Base-by-base conservation (phyloP, 2,329 filamentous ascomycete genomes). In the Trichoderma sp. region DNA sequence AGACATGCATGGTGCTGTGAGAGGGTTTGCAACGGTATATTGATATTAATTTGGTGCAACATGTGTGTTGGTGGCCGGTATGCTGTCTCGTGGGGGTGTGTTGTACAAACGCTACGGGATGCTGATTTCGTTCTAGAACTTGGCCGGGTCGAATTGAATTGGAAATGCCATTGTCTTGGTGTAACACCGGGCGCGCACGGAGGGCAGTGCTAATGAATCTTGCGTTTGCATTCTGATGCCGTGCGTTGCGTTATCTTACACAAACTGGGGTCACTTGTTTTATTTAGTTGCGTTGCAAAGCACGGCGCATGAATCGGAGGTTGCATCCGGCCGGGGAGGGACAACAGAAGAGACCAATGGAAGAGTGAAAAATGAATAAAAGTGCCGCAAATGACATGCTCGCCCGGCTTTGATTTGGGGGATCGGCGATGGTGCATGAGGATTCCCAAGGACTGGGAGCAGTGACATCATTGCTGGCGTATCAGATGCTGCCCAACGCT, bases 391-490 rank as follows among this genome's bases (percentile, higher is more conserved):
- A 41, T 38, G 33, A 60, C 8, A 71, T 11, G 53, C 16, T 62
- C 35, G 56, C 59, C 12, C 35, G 18, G 68, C 18, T 24, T 45
- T 71, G 53, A 27, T 24, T 62, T 41, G 67, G 56, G 68, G 68
- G 56, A 71, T 71, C 68, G 68, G 67, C 67, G 9, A n/a, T 16
- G 12, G 53, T 63, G 56, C 35, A 50, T 50, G 24, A 41, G 27
- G 53, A 29, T 35, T 18, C 33, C 21, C 7, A n/a, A n/a, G 16
- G 41, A 45, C 41, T 3, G 16, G 41, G 41, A 45, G 41, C 16
- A 38, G 67, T 71, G 67, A 71, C 67, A 71, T 71, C 67, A 71
- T 62, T 41, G 67, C n/a, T 31, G 53, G 33, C 41, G 53, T 35
- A 11, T 62, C 33, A 11, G n/a, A 35, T 62, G 67, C 16, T 71